Conservation (phyloP, 345 rosid species). For the Anastatica hierochuntica region DNA sequence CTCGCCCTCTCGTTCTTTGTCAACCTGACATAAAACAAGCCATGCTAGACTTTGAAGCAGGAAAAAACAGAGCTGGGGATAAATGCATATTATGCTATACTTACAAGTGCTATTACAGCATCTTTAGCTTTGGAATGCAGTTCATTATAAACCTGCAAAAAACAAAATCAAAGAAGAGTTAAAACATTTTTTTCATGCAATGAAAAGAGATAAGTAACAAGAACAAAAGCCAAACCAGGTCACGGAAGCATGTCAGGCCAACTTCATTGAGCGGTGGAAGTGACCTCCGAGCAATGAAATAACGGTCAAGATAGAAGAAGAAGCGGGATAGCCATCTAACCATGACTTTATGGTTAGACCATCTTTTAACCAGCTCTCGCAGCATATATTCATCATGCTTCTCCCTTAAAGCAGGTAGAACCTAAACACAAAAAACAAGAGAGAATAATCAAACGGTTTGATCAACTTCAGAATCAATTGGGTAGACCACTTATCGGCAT, state of each 20-base stretch:
- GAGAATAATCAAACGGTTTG: not conserved
- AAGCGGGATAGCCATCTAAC: constrained; percentile 81
- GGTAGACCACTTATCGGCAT: not conserved
- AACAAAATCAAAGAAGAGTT: not conserved
- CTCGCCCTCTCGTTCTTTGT: constrained; percentile 85
- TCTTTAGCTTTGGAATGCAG: constrained; percentile 47
- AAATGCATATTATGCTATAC: constrained; percentile 14
- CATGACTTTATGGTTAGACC: constrained; percentile 86
- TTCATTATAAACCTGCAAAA: constrained; percentile 48
- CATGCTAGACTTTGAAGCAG: constrained; percentile 6
- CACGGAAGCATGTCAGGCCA: constrained; percentile 79
- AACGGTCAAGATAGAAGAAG: constrained; percentile 82
- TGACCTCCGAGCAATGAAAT: constrained; percentile 65
- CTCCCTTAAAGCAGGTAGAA: constrained; percentile 55
- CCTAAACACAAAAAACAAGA: constrained; percentile 30
- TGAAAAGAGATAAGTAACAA: not conserved
- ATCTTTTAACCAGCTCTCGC: constrained; percentile 71
- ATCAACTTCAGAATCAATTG: not conserved
- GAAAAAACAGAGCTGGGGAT: not conserved
- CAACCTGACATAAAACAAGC: constrained; percentile 37
- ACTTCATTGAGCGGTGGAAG: constrained; percentile 72
- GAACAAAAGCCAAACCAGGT: constrained; percentile 39
- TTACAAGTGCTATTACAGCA: constrained; percentile 63
- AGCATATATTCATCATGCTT: constrained; percentile 82
- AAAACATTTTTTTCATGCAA: not conserved